Percentiles rank a stretch among this genome's conserved stretches.
Conservation (phyloP, 805 yeast species). For the Lachancea lanzarotensis region DNA sequence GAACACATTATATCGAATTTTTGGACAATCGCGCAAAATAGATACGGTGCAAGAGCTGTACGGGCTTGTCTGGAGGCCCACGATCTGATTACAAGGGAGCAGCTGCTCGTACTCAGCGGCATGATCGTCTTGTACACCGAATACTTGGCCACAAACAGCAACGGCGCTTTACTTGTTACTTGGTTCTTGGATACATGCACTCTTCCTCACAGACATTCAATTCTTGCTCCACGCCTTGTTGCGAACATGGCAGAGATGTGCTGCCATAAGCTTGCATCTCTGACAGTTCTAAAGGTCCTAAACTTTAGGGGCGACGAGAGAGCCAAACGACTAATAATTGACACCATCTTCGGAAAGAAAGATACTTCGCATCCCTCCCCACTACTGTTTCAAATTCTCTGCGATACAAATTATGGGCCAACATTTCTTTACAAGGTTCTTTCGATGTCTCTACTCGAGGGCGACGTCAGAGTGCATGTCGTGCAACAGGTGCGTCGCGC, state of each 20-base stretch:
- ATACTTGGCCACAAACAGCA: conserved; percentile 71
- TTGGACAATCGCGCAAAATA: conserved; percentile 72
- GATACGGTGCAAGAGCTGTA: conserved; percentile 94
- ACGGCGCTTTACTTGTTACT: conserved; percentile 83
- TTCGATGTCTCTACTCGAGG: conserved; percentile 61
- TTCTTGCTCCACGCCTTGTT: conserved; percentile 56
- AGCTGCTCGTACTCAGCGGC: conserved; percentile 64
- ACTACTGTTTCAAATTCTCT: conserved; percentile 51
- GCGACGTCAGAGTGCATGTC: conserved; percentile 50
- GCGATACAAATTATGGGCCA: conserved; percentile 64
- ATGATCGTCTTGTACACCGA: conserved; percentile 73
- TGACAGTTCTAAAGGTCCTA: conserved; percentile 72
- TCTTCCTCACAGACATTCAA: conserved; percentile 54
- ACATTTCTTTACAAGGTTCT: conserved; percentile 74
- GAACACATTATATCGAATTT: conserved; percentile 76
- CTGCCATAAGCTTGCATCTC: conserved; percentile 76
- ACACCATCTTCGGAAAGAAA: conserved; percentile 55
- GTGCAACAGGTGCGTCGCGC: conserved; percentile 56
- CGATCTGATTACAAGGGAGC: conserved; percentile 53
- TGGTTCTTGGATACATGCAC: conserved; percentile 90
- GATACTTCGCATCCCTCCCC: conserved; percentile 37
- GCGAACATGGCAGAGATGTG: conserved; percentile 60
- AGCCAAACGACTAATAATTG: conserved; percentile 58
- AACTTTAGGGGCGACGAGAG: conserved; percentile 58
- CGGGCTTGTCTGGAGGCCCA: conserved; percentile 87